Evolutionary conservation across 208 protist genomes (phyloP).

Genomic region (Acanthamoeba castellanii): DNA sequence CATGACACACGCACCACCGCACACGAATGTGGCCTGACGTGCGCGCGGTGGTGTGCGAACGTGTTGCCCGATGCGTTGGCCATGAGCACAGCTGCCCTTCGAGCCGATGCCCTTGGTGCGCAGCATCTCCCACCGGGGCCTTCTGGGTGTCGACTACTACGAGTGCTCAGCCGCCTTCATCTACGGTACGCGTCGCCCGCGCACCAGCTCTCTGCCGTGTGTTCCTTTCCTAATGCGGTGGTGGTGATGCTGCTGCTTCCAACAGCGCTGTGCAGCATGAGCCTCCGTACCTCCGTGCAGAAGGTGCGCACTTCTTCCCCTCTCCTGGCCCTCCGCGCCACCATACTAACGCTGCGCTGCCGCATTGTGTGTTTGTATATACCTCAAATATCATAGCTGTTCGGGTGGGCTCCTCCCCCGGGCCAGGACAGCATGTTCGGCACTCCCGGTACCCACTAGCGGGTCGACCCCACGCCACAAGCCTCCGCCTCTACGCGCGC

Average conservation of each 20-base stretch:
- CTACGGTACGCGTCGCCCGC: background rate
- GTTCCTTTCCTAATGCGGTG: background rate
- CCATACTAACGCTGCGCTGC: background rate
- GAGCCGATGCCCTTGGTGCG: conserved; percentile 15
- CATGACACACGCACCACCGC: background rate
- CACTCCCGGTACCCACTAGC: background rate
- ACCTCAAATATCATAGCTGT: background rate
- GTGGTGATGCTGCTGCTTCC: too few species aligned
- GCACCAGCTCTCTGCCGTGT: background rate
- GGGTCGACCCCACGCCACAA: background rate
- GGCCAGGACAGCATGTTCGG: conserved; percentile 16
- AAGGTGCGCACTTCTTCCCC: background rate
- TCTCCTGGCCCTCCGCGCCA: background rate
- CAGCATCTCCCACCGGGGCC: conserved; percentile 13
- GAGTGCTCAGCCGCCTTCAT: conserved; percentile 33
- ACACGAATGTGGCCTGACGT: too few species aligned
- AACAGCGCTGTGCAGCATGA: conserved; percentile 33
- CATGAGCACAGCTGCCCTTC: conserved; percentile 8
- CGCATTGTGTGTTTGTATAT: background rate
- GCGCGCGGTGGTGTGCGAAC: background rate
- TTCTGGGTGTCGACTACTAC: conserved; percentile 16
- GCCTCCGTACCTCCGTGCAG: conserved; percentile 23
- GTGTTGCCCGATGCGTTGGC: too few species aligned
- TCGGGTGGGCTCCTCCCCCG: background rate
- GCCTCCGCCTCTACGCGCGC: too few species aligned